Conservation (phyloP, 23 red algal genomes). For the Agarophyton chilense region DNA sequence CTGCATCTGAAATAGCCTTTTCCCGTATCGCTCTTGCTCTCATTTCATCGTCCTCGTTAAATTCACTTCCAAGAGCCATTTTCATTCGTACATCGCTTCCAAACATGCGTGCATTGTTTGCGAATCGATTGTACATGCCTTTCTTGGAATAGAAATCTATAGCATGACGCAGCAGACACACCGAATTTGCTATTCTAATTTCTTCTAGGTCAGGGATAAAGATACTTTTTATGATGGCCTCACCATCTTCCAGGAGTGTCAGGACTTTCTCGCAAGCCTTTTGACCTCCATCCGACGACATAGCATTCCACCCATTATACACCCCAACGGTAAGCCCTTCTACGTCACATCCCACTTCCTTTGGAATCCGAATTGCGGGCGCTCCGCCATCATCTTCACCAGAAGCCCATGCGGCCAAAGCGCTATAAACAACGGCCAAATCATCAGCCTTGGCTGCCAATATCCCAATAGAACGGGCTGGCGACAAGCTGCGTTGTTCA, state of each 20-base stretch:
- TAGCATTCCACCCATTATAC: not conserved
- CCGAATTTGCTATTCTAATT: constrained; percentile 5
- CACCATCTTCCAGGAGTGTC: not conserved
- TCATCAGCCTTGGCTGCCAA: constrained; percentile 18
- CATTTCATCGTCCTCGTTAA: constrained; percentile 17
- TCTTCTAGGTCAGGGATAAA: not conserved
- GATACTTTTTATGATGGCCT: not conserved
- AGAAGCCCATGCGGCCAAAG: constrained; percentile 12
- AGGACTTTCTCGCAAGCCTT: not conserved
- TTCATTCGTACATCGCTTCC: constrained; percentile 1
- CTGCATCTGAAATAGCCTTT: constrained; percentile 4
- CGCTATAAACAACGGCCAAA: not conserved
- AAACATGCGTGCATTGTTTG: not conserved
- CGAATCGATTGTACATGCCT: constrained; percentile 16
- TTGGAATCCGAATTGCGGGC: not conserved
- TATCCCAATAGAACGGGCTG: not conserved
- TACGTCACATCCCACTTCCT: not conserved
- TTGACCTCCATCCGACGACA: not conserved
- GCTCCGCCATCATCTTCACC: not conserved
- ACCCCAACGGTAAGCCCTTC: not conserved
- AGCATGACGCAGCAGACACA: not conserved
- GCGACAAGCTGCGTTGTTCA: not conserved
- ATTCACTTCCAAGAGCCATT: constrained; percentile 9
- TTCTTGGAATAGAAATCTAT: not conserved
- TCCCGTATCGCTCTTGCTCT: not conserved